phyloP scores from a whole-genome alignment of 495 filamentous ascomycete genomes.

The Aspergillus nidulans region DNA sequence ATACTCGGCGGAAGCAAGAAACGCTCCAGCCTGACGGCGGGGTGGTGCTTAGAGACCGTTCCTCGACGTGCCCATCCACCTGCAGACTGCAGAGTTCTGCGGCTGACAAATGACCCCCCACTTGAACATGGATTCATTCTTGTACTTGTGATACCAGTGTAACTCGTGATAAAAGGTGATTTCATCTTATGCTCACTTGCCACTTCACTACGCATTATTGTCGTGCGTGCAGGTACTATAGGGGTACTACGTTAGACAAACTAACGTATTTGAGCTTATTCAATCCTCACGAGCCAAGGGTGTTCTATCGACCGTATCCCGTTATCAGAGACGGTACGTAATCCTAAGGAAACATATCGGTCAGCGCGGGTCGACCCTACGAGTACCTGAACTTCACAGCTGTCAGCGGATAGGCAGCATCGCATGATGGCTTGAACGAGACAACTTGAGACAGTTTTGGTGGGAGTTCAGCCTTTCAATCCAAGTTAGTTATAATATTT shows the following conservation, averaged over 20 bases:
- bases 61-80: neutral
- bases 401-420: neutral
- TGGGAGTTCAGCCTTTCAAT: neutral
- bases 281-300: constrained; percentile 6
- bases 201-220: neutral
- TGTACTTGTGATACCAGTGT: neutral
- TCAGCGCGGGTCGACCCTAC: neutral
- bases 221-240: neutral
- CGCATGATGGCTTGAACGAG: neutral
- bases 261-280: constrained; percentile 5
- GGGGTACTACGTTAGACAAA: neutral
- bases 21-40: no score
- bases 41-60: neutral
- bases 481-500: neutral
- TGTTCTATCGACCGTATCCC: neutral
- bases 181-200: neutral
- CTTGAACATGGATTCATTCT: neutral
- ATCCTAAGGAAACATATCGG: neutral
- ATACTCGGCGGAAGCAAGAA: no score
- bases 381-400: neutral
- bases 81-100: neutral
- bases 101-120: constrained; percentile 3
- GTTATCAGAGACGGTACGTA: constrained; percentile 9
- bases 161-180: neutral
- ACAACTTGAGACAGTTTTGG: neutral